Evolutionary conservation across 345 rosid species (phyloP).

Genomic region (Acer yangbiense): DNA sequence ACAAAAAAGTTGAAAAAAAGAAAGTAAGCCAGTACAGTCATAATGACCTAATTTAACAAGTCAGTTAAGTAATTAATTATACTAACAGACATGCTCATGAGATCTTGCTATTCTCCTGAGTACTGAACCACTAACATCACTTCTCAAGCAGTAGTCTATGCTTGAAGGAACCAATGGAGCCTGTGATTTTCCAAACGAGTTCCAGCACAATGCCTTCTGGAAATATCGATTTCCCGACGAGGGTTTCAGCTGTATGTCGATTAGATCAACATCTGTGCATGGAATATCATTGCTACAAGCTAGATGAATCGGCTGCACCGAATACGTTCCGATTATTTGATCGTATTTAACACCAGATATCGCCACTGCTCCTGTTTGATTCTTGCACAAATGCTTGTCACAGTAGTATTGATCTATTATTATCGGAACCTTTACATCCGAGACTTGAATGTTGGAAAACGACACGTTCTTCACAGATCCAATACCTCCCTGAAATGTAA

Average conservation of each 20-base stretch:
- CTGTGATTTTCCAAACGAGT: slow-evolving; percentile 78
- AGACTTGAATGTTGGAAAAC: slow-evolving; percentile 71
- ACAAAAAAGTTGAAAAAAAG: not conserved
- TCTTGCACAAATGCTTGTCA: slow-evolving; percentile 72
- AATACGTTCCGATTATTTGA: slow-evolving; percentile 65
- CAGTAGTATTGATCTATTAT: slow-evolving; percentile 89
- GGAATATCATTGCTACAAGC: slow-evolving; percentile 78
- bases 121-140: slow-evolving; percentile 32
- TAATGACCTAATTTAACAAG: not conserved
- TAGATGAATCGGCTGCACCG: slow-evolving; percentile 62
- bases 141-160: slow-evolving; percentile 72
- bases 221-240: slow-evolving; percentile 35
- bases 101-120: slow-evolving; percentile 45
- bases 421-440: slow-evolving; percentile 67
- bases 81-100: slow-evolving; percentile 52
- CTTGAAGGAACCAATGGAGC: slow-evolving; percentile 79
- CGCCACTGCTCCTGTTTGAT: slow-evolving; percentile 73
- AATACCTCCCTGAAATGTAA: slow-evolving; percentile 57
- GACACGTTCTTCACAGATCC: slow-evolving; percentile 78
- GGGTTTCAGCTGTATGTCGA: slow-evolving; percentile 60
- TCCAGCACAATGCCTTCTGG: slow-evolving; percentile 65
- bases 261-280: slow-evolving; percentile 70
- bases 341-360: slow-evolving; percentile 63
- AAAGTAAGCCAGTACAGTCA: not conserved
- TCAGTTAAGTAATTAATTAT: not conserved